These are phyloP conservation scores for Colletotrichum limetticola DNA, from an alignment of 2,329 filamentous ascomycete species.

Conservation along the genomic window DNA sequence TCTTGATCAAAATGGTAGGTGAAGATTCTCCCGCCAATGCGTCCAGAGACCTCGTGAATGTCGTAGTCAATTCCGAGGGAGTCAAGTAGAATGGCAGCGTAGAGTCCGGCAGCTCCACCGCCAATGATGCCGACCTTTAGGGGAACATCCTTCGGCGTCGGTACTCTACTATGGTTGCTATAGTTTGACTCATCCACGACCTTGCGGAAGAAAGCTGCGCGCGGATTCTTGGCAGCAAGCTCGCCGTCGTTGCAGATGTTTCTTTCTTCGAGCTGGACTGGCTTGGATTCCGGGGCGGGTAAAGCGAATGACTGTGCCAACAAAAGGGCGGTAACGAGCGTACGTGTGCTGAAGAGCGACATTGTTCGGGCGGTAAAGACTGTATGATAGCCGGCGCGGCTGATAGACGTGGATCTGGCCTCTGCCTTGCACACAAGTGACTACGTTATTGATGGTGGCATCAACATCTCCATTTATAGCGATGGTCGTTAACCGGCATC, in stretches of 20 bases:
- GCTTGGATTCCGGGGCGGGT: slow-evolving; percentile 8
- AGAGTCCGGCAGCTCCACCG: slow-evolving; percentile 48
- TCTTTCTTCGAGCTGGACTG: background rate
- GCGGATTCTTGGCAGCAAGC: slow-evolving; percentile 34
- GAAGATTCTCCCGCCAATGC: slow-evolving; percentile 49
- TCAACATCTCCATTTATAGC: background rate
- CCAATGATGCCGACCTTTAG: slow-evolving; percentile 49
- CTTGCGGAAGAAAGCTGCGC: slow-evolving; percentile 36
- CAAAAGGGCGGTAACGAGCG: slow-evolving; percentile 32
- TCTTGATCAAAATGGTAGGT: slow-evolving; percentile 46
- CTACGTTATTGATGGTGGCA: background rate
- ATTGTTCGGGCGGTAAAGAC: slow-evolving; percentile 21
- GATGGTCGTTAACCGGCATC: no score
- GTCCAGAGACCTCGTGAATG: slow-evolving; percentile 47
- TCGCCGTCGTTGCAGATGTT: slow-evolving; percentile 34
- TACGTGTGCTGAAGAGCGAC: slow-evolving; percentile 20
- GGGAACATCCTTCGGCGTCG: slow-evolving; percentile 22
- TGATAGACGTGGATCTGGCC: background rate
- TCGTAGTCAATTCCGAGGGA: slow-evolving; percentile 48
- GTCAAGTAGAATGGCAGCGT: slow-evolving; percentile 47
- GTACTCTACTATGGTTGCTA: slow-evolving; percentile 30
- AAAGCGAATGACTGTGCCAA: slow-evolving; percentile 32
- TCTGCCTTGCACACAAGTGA: background rate
- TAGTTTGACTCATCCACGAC: slow-evolving; percentile 31
- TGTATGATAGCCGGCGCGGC: background rate